Base-by-base conservation (phyloP, 2,329 filamentous ascomycete species). In the Xylariaceae sp. region DNA sequence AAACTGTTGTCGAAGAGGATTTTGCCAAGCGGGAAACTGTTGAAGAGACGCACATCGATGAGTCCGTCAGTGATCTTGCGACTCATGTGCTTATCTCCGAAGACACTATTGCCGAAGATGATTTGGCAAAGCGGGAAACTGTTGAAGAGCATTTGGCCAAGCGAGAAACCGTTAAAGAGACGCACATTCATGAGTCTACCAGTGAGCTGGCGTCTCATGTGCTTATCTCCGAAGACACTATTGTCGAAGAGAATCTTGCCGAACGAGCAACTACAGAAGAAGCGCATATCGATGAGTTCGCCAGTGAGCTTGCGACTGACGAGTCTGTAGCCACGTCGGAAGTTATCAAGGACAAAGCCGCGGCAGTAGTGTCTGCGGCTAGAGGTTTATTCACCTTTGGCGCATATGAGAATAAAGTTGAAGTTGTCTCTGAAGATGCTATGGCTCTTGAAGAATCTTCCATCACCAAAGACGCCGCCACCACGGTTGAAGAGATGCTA, bases 271-370 rank as follows among this genome's bases (percentile, higher is more conserved):
- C 13, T 47, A 35, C 7, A 1, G 51, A 59, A 51, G 57, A 51
- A 2, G 13, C 42, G 18, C 23, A 51, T 30, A 50, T 30, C 49
- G 6, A 15, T 35, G 45, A 55, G 11, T 5, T 15, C 6, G 13
- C 56, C 48, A 54, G 55, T 13, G 23, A 23, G 62, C 51, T 53
- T 11, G 37, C 53, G 23, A 58, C 56, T 37, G 60, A 64, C 15
- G 62, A 60, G 34, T 13, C 54, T 11, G 17, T 18, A 39, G 18
- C 34, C 3, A 56, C 37, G 37, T 34, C 23, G 10, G 55, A 57
- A 42, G n/a, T 42, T 2, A 23, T 49, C 15, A 2, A 54, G 4
- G 42, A 52, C 10, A 55, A 59, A 51, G 11, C 54, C 11, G 23
- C 42, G 11, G 56, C 9, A 34, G 47, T 45, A 15, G 54, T 56